Conservation (phyloP, 352 stramenopile genomes). For the Globisporangium mamillatum region DNA sequence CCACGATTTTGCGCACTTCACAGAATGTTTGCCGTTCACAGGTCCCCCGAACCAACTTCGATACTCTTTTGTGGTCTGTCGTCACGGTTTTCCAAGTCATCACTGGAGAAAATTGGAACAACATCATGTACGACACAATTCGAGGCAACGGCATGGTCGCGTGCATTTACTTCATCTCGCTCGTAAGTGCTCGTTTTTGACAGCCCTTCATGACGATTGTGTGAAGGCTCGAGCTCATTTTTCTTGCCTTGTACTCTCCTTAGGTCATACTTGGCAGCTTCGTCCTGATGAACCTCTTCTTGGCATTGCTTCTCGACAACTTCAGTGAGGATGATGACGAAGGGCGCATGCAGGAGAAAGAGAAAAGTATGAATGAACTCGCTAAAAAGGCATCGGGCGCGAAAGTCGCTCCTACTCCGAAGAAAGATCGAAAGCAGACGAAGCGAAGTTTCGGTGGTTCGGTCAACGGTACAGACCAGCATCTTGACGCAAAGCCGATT, state of each 20-base stretch:
- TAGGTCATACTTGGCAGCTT: constrained; percentile 89
- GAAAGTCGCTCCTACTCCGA: constrained; percentile 38
- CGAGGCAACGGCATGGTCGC: constrained; percentile 63
- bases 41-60: constrained; percentile 86
- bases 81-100: constrained; percentile 93
- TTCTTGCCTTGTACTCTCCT: background rate
- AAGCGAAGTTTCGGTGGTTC: constrained; percentile 23
- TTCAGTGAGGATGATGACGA: constrained; percentile 79
- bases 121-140: constrained; percentile 92
- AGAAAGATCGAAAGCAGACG: constrained; percentile 13
- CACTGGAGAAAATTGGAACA: constrained; percentile 94
- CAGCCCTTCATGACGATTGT: background rate
- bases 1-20: background rate
- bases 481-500: constrained; percentile 12
- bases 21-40: constrained; percentile 13
- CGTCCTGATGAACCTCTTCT: constrained; percentile 93
- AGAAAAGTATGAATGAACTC: constrained; percentile 48
- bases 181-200: constrained; percentile 35
- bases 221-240: background rate
- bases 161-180: constrained; percentile 85
- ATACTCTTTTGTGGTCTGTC: constrained; percentile 74
- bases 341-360: constrained; percentile 30
- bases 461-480: background rate
- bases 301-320: constrained; percentile 90
- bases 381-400: constrained; percentile 59